Base-by-base conservation (phyloP, 192 early-diverging fungal genomes). In the Backusella psychrophila region DNA sequence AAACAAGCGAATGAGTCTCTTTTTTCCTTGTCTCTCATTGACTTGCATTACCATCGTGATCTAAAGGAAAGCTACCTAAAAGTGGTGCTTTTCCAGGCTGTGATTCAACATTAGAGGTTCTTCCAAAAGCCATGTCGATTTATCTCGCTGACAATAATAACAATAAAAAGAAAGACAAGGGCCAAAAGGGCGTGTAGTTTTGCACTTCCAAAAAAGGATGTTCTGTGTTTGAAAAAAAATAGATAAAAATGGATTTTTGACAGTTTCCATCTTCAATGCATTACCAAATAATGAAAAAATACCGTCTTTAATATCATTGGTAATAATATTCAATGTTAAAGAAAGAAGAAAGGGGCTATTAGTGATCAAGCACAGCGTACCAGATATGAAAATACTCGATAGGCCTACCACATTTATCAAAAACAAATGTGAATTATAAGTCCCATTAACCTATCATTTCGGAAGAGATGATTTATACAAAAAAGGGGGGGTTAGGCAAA, bases 21-120 rank as follows among this genome's bases (percentile, higher is more conserved):
- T 17, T 36, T 31, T 36, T 36, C 21, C 4, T 23, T 21, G 19
- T 33, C 19, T 26, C 26, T 59, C 17, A 17, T 26, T 26, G 52
- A 21, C 17, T 53, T 53, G 17, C 19, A 23, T 65, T 86, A 86
- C 91, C 93, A 46, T 89, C 90, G 73, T 96, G 91, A 81, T 98
- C 96, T 49, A 98, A 81, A 15, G 95, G 96, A 77, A 98, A 98
- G 74, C 93, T 93, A 63, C 96, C 96, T 35, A 92, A 88, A 73
- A 94, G 92, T 31, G 96, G 96, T 14, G 96, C 92, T 15, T 87
- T 86, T 15, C 88, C 83, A 0, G 87, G 86, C 52, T 87, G 89
- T 46, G 93, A 86, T 19, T 83, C 83, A 56, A 89, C 83, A 77
- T 87, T 88, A n/a, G 91, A 90, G 12, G 93, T 89, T 41, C 90